A percentile compares a stretch with the other conserved stretches of the same genome.
Conservation (phyloP, 257 asterid species). For the Scutellaria galericulata region DNA sequence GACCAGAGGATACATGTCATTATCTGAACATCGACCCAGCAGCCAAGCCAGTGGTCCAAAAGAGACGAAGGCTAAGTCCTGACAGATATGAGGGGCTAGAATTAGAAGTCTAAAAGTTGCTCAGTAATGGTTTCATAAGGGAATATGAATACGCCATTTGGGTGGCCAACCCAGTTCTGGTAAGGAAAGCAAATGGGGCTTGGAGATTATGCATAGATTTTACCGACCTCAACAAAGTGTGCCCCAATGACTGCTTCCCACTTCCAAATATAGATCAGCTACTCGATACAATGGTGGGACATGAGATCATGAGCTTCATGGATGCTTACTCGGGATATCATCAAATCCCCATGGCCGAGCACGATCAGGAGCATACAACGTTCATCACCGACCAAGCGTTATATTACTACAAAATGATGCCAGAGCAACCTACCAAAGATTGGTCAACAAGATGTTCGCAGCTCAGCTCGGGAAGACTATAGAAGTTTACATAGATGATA, state of each 20-base stretch:
- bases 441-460: no score
- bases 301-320: background rate
- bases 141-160: background rate
- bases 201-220: background rate
- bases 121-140: background rate
- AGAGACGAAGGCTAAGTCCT: background rate
- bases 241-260: no score
- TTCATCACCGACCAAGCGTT: no score
- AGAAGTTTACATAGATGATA: background rate
- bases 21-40: no score
- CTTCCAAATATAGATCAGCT: background rate
- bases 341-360: background rate
- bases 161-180: background rate
- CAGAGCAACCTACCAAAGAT: no score
- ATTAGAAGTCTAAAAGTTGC: background rate
- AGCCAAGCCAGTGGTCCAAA: background rate
- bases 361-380: no score
- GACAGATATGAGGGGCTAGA: background rate
- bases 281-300: background rate
- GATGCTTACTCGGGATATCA: background rate
- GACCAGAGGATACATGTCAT: background rate
- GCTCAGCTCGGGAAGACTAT: background rate
- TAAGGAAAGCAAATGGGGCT: background rate
- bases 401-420: no score
- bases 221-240: background rate